These are phyloP conservation scores for Dalbergia oliveri DNA, from an alignment of 306 rosid genomes.

Conservation along the genomic window DNA sequence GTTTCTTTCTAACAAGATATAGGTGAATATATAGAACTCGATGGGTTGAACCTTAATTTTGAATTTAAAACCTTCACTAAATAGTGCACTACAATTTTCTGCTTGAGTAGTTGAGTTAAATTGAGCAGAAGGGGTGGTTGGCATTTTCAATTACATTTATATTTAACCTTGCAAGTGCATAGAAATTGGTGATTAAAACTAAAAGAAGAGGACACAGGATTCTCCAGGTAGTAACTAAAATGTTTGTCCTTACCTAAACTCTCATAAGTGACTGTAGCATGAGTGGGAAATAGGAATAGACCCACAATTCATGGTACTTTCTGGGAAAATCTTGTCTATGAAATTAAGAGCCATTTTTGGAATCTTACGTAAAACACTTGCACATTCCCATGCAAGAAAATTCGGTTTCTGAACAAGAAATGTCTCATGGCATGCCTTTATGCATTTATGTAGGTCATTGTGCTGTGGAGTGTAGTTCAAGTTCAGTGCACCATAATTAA, in stretches of 20 bases:
- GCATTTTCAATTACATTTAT: conserved; percentile 8
- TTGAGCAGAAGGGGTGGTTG: conserved; percentile 5
- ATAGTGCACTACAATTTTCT: conserved; percentile 5
- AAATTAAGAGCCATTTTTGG: conserved; percentile 40
- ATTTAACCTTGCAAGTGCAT: neutral
- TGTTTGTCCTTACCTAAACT: conserved; percentile 7
- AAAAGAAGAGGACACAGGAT: conserved; percentile 18
- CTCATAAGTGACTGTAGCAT: neutral
- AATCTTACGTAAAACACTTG: conserved; percentile 27
- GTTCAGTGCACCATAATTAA: conserved; percentile 45
- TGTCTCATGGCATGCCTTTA: conserved; percentile 67
- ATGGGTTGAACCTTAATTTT: neutral
- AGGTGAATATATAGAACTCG: neutral
- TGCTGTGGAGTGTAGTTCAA: neutral
- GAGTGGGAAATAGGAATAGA: conserved; percentile 1
- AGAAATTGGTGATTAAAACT: conserved; percentile 1
- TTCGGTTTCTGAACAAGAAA: conserved; percentile 46
- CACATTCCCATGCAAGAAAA: conserved; percentile 40
- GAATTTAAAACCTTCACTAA: conserved; percentile 1
- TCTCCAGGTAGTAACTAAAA: conserved; percentile 35
- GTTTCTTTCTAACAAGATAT: conserved; percentile 20
- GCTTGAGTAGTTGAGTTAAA: neutral
- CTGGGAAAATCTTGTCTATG: conserved; percentile 11
- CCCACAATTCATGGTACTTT: conserved; percentile 9
- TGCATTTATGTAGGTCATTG: conserved; percentile 37